Evolutionary conservation across 352 stramenopile species (phyloP).

Genomic region (Globisporangium lucens): DNA sequence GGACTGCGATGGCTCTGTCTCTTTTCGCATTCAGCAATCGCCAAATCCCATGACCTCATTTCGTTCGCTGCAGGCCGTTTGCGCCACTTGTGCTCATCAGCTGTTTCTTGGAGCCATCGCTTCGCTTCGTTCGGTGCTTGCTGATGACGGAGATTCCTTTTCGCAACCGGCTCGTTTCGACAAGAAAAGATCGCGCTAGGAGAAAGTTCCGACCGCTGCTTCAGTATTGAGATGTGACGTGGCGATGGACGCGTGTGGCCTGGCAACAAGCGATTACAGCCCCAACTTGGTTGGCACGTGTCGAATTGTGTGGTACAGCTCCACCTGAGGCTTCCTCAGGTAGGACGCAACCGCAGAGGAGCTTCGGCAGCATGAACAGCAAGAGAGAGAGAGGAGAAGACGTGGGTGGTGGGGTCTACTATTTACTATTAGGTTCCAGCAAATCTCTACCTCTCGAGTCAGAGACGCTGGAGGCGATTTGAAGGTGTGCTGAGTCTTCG

Average conservation of each 20-base stretch:
- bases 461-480: background rate
- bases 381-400: background rate
- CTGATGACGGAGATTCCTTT: background rate
- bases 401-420: background rate
- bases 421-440: constrained; percentile 1
- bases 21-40: background rate
- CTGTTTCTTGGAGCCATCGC: background rate
- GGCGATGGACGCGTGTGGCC: background rate
- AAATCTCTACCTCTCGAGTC: background rate
- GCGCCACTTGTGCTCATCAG: background rate
- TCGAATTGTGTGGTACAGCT: background rate
- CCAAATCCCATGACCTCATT: background rate
- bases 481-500: background rate
- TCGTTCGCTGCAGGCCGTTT: background rate
- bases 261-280: background rate
- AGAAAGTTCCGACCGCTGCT: constrained; percentile 1
- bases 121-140: background rate
- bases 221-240: background rate
- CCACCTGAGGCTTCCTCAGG: background rate
- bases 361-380: background rate
- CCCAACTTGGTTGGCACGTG: background rate
- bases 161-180: background rate
- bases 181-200: background rate
- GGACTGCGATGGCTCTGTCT: background rate
- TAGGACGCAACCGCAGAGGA: background rate